These are phyloP conservation scores for Fusarium tricinctum DNA, from an alignment of 2,329 filamentous ascomycete genomes.

Conservation along the genomic window DNA sequence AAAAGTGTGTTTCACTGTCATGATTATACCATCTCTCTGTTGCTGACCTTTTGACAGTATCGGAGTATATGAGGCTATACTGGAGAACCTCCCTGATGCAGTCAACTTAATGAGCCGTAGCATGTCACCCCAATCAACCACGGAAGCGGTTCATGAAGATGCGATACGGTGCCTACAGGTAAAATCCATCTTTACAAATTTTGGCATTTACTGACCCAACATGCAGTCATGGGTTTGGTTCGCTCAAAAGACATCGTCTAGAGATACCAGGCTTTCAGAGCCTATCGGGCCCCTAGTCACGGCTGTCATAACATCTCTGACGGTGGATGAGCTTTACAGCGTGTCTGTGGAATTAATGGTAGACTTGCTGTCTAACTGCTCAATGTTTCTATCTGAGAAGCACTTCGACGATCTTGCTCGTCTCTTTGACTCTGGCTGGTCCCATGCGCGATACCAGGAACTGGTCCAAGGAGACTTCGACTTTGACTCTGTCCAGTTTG, in stretches of 20 bases:
- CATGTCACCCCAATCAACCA: conserved; percentile 51
- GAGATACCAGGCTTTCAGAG: conserved; percentile 68
- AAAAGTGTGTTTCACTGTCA: conserved; percentile 60
- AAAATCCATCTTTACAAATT: conserved; percentile 1
- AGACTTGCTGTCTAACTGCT: conserved; percentile 75
- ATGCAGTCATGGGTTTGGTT: conserved; percentile 79
- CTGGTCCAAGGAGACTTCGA: conserved; percentile 73
- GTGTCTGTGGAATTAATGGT: conserved; percentile 73
- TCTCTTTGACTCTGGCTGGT: conserved; percentile 74
- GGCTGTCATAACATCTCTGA: conserved; percentile 72
- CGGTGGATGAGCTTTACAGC: conserved; percentile 70
- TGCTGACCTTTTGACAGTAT: conserved; percentile 51
- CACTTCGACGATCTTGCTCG: conserved; percentile 70
- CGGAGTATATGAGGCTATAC: conserved; percentile 57
- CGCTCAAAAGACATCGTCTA: conserved; percentile 73
- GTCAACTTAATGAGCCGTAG: conserved; percentile 58
- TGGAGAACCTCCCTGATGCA: conserved; percentile 59
- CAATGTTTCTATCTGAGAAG: conserved; percentile 70
- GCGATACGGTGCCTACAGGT: conserved; percentile 73
- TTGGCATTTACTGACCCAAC: conserved; percentile 12
- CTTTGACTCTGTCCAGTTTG: conserved; percentile 75
- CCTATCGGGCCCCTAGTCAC: conserved; percentile 72
- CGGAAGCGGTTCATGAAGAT: conserved; percentile 63
- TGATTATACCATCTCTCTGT: conserved; percentile 22
- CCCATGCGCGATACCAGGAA: conserved; percentile 66